Evolutionary conservation across 2,329 filamentous ascomycete species (phyloP), one percentile per base, ranked within the genome.

Genomic region (Chaetomiaceae sp.): DNA sequence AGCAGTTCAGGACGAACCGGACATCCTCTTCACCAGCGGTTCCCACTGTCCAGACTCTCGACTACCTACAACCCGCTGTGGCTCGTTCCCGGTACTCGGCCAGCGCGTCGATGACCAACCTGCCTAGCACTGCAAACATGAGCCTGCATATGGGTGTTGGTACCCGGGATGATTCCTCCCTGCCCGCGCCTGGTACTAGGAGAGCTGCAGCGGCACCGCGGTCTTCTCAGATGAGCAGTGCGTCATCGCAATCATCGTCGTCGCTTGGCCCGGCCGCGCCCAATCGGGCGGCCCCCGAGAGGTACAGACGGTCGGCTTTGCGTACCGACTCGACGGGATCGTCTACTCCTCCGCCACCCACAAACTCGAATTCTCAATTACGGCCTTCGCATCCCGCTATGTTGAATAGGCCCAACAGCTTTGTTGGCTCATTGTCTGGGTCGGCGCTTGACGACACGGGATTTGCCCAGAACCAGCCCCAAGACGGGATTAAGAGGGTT

Each of bases 401-500:
- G 62, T 63, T 72, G 45, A 71, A 72, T 66, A 63, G 78, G 66
- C 67, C 84, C 68, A 75, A 77, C 63, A 73, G 80, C 73, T 70
- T 80, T 66, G 68, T 81, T 68, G 73, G 70, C 29, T 57, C 69
- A 3, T 58, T 71, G 29, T 63, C 69, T 11, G 86, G 82, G 3
- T 63, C 68, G 7, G 70, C 77, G 61, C 78, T 79, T 43, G 89
- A 95, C 68, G 89, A 94, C 62, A 81, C 84, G 66, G 80, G 84
- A 51, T 65, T 89, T 55, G 75, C 77, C 62, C 82, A 76, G 53
- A 75, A 77, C 51, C 68, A 75, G 23, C 67, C 72, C n/a, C 70
- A 80, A 16, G 89, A 92, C 25, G 78, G 86, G 32, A 80, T 84
- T 9, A 90, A 87, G 70, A 80, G 89, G 65, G 87, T 90, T 70